Evolutionary conservation across 164 flowering plant genomes (phyloP), one percentile per base, ranked within the genome.

Genomic region (Cinnamomum micranthum): DNA sequence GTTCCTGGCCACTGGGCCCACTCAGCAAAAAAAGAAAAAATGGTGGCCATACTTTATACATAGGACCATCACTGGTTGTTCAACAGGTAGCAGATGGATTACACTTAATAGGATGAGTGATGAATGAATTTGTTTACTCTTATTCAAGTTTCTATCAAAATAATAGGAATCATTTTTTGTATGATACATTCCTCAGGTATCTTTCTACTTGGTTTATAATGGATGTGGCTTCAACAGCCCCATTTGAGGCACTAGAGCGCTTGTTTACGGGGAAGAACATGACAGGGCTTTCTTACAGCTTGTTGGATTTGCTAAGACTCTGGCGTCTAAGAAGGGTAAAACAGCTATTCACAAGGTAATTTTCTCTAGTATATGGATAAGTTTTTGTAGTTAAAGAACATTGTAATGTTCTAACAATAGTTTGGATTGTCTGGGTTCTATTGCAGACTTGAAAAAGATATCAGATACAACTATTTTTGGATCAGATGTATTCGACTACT

Each of bases 151-250:
- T 6, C 10, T 41, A 41, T 41, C 47, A 41, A 41, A 41, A 9
- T 41, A 41, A 41, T 41, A 6, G 47, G 25, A 11, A 69, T 20
- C 10, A 63, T 6, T 41, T 41, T 60, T 17, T 17, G 47, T 41
- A 22, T 23, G 25, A 31, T 33, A 3, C 28, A 13, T 50, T 22
- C 14, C 52, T 27, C 78, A 94, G 98, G 87, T 94, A 94, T 80
- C 72, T 90, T 13, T 88, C 97, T 33, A 86, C 97, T 75, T 95
- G 97, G 95, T 95, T 95, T 75, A 15, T 89, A 70, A 88, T 95
- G 97, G 98, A 95, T 80, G 71, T 91, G 84, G 97, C 94, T 65
- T 95, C 98, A 28, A 91, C 98, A 31, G 71, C 93, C 58, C 98
- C 98, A 74, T 93, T 84, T 73, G 95, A 88, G 62, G 85, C 88